These are phyloP conservation scores for Carex arenaria DNA, from an alignment of 202 grass and related monocot genomes.

Conservation along the genomic window DNA sequence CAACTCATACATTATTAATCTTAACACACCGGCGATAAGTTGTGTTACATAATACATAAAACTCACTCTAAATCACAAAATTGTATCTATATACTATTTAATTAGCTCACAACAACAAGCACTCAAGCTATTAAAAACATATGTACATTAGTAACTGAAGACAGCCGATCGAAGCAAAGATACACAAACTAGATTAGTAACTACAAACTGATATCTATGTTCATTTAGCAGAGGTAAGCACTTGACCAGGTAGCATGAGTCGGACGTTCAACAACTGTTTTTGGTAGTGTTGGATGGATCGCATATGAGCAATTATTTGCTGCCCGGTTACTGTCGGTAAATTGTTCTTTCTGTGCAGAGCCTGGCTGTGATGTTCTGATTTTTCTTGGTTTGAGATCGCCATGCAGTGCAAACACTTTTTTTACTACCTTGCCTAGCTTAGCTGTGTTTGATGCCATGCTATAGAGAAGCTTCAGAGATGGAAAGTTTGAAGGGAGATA, in stretches of 20 bases:
- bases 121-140: not conserved
- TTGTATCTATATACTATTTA: not conserved
- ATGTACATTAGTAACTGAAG: slow-evolving; percentile 7
- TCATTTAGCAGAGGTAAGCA: slow-evolving; percentile 2
- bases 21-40: not conserved
- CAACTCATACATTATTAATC: not conserved
- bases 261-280: not conserved
- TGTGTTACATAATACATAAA: not conserved
- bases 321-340: not conserved
- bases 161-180: not conserved
- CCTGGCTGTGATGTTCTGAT: not conserved
- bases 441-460: slow-evolving; percentile 6
- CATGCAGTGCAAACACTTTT: not conserved
- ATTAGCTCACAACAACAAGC: not conserved
- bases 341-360: not conserved
- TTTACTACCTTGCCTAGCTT: not conserved
- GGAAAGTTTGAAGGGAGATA: not conserved
- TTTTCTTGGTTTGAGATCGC: slow-evolving; percentile 22
- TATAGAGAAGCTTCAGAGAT: not conserved
- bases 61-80: not conserved
- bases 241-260: slow-evolving; percentile 18
- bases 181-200: slow-evolving; percentile 7
- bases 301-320: not conserved
- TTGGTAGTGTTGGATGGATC: not conserved
- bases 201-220: not conserved